Conservation (phyloP, 2,329 filamentous ascomycete species). For the Truncatella angustata region DNA sequence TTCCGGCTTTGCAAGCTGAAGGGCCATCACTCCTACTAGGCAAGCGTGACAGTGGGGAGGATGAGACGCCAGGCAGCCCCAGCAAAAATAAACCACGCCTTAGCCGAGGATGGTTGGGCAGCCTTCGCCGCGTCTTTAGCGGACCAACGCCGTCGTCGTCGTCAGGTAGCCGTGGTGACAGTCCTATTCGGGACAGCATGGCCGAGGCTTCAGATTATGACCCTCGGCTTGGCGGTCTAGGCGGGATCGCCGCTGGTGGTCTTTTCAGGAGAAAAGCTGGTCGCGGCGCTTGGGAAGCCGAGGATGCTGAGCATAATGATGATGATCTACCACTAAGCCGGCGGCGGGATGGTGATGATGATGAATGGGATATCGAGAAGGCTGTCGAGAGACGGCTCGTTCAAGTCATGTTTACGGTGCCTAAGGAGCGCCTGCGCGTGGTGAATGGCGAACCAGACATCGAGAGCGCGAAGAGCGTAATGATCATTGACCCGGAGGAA, state of each 20-base stretch:
- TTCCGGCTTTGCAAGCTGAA: slow-evolving; percentile 51
- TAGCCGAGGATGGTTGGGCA: slow-evolving; percentile 66
- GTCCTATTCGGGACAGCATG: slow-evolving; percentile 29
- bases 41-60: slow-evolving; percentile 27
- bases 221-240: slow-evolving; percentile 39
- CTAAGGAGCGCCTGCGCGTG: slow-evolving; percentile 80
- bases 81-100: slow-evolving; percentile 55
- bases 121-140: slow-evolving; percentile 61
- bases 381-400: slow-evolving; percentile 70
- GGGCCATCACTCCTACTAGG: slow-evolving; percentile 47
- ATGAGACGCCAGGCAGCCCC: slow-evolving; percentile 47
- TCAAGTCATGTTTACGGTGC: slow-evolving; percentile 91
- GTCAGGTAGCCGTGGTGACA: slow-evolving; percentile 22
- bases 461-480: slow-evolving; percentile 39
- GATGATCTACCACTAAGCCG: slow-evolving; percentile 1
- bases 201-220: slow-evolving; percentile 42
- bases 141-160: slow-evolving; percentile 36
- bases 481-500: slow-evolving; percentile 39
- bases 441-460: slow-evolving; percentile 72
- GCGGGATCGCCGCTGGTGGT: slow-evolving; percentile 40
- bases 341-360: slow-evolving; percentile 55
- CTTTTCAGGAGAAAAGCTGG: slow-evolving; percentile 55
- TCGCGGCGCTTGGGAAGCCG: slow-evolving; percentile 50
- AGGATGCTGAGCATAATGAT: slow-evolving; percentile 18
- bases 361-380: slow-evolving; percentile 75